These are phyloP conservation scores for Cystobasidiaceae sp. DNA, from an alignment of 1,284 basidiomycete genomes.

Conservation along the genomic window DNA sequence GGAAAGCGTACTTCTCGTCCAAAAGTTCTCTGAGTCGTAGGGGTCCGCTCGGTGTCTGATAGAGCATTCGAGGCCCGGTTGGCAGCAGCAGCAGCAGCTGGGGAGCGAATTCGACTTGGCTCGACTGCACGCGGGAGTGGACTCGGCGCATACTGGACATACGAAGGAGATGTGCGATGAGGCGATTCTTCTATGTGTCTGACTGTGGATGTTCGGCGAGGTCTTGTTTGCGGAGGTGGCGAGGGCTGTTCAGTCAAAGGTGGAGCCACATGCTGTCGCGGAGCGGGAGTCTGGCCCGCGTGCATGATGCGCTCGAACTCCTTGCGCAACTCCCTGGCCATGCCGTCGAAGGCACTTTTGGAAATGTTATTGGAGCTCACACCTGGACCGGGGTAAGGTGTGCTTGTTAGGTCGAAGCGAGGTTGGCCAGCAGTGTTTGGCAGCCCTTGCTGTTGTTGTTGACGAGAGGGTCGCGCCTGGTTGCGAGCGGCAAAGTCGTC, in stretches of 20 bases:
- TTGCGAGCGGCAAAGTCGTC: conserved; percentile 6
- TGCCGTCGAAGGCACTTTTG: conserved; percentile 30
- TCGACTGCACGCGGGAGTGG: neutral
- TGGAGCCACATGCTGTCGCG: no score
- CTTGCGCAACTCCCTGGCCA: conserved; percentile 30
- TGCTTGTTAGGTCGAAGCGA: conserved; percentile 6
- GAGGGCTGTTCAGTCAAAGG: no score
- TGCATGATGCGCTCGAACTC: conserved; percentile 32
- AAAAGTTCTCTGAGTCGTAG: conserved; percentile 7
- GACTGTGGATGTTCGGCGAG: neutral
- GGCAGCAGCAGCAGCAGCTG: neutral
- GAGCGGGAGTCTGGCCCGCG: no score
- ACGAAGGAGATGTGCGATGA: neutral
- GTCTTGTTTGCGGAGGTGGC: neutral
- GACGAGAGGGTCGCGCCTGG: neutral
- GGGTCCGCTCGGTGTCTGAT: neutral
- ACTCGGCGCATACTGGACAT: neutral
- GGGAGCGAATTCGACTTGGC: neutral
- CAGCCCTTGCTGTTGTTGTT: conserved; percentile 1
- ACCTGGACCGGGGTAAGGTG: conserved; percentile 14
- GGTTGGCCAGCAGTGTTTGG: neutral
- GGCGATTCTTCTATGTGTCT: neutral
- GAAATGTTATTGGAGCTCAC: conserved; percentile 13
- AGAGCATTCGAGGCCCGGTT: neutral
- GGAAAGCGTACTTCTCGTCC: conserved; percentile 1